These are phyloP conservation scores for Sarocladium oryzae DNA, from an alignment of 2,329 filamentous ascomycete genomes.

Conservation along the genomic window DNA sequence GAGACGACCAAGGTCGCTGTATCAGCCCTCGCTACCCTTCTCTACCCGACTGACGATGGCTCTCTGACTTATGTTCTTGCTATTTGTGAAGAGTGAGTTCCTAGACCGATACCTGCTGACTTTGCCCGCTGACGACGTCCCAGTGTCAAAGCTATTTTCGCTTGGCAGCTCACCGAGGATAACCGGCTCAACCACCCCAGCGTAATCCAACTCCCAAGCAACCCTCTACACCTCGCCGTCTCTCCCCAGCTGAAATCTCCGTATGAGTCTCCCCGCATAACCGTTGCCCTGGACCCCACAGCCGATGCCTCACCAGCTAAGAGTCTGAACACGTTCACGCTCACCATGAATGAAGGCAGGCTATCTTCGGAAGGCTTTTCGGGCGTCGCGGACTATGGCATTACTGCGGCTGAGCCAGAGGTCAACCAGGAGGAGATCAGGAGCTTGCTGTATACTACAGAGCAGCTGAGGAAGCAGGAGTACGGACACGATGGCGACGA, in stretches of 20 bases:
- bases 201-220: constrained; percentile 52
- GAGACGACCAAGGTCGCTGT: constrained; percentile 40
- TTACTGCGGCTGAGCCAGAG: constrained; percentile 26
- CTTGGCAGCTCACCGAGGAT: constrained; percentile 47
- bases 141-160: constrained; percentile 57
- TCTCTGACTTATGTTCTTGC: constrained; percentile 26
- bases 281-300: constrained; percentile 35
- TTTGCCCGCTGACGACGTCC: constrained; percentile 14
- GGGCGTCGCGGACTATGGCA: constrained; percentile 18
- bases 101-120: constrained; percentile 10
- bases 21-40: constrained; percentile 32
- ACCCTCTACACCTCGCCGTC: constrained; percentile 51
- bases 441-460: constrained; percentile 38
- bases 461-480: constrained; percentile 40
- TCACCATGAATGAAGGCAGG: constrained; percentile 25
- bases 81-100: constrained; percentile 38
- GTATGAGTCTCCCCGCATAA: constrained; percentile 21
- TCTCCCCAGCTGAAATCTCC: constrained; percentile 15
- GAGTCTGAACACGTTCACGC: constrained; percentile 24
- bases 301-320: constrained; percentile 19
- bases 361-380: constrained; percentile 19
- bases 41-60: constrained; percentile 22
- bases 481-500: constrained; percentile 18
- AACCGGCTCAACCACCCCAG: constrained; percentile 42
- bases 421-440: constrained; percentile 31